Percentiles rank a stretch among this genome's conserved stretches.
These are phyloP conservation scores for Pestalotiopsis fici DNA, from an alignment of 2,329 filamentous ascomycete genomes.

Conservation along the genomic window DNA sequence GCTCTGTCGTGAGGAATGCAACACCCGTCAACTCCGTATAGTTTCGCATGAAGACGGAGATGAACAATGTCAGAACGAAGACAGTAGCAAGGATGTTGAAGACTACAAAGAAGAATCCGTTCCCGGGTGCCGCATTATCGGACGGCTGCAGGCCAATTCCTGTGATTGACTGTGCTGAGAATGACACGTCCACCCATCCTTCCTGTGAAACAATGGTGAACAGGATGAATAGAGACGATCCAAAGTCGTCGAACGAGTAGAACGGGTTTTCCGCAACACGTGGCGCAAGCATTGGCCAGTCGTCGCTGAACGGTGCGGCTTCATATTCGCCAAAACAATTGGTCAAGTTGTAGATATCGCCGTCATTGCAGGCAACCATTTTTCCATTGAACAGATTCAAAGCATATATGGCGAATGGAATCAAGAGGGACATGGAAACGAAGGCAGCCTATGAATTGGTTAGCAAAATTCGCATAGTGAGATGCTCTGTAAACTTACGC, in stretches of 20 bases:
- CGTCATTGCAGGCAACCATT: conserved; percentile 80
- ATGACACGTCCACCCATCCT: conserved; percentile 95
- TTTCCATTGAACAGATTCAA: conserved; percentile 89
- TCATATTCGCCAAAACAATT: conserved; percentile 86
- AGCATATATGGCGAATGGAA: conserved; percentile 96
- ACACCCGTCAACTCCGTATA: conserved; percentile 99
- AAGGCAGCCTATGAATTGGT: conserved; percentile 65
- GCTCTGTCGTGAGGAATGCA: conserved; percentile 91
- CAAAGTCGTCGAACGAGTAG: conserved; percentile 94
- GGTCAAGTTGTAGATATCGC: conserved; percentile 50
- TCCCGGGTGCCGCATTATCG: conserved; percentile 71
- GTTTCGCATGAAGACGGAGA: conserved; percentile 99
- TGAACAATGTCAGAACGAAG: conserved; percentile 95
- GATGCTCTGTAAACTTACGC: conserved; percentile 50
- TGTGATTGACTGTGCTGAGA: conserved; percentile 78
- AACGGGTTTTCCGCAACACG: conserved; percentile 79
- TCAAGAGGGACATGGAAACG: conserved; percentile 89
- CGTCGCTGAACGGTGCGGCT: conserved; percentile 68
- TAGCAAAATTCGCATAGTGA: too few species aligned
- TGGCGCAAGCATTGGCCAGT: conserved; percentile 83
- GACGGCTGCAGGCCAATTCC: conserved; percentile 74
- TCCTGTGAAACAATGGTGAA: conserved; percentile 99
- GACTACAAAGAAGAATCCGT: conserved; percentile 90
- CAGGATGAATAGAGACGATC: conserved; percentile 89
- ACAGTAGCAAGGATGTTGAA: conserved; percentile 97